phyloP scores from a whole-genome alignment of 177 flowering plant genomes.

The Vitis hybrid region DNA sequence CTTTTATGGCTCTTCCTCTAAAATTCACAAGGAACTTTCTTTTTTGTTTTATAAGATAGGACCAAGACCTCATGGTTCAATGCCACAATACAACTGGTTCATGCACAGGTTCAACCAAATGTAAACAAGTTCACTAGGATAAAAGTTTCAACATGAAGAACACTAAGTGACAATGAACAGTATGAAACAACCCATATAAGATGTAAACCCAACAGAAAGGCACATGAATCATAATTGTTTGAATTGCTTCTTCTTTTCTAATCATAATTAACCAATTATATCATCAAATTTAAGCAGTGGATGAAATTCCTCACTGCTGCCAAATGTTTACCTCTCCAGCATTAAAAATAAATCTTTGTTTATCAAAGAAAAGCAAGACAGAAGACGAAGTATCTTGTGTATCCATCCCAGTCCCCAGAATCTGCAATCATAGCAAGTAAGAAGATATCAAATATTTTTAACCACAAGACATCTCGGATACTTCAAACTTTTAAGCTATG shows the following conservation, averaged over 20 bases:
- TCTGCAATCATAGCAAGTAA: constrained; percentile 35
- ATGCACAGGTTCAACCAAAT: not conserved
- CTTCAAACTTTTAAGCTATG: too few species aligned
- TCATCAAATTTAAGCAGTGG: not conserved
- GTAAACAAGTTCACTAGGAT: not conserved
- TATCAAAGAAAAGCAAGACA: constrained; percentile 91
- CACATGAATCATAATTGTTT: not conserved
- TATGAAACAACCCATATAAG: not conserved
- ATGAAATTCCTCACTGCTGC: not conserved
- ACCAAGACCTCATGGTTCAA: not conserved
- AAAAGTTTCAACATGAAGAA: not conserved
- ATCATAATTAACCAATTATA: not conserved
- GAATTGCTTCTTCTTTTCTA: not conserved
- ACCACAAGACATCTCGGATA: not conserved
- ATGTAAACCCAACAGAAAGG: not conserved
- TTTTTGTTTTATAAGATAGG: not conserved
- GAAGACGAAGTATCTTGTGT: constrained; percentile 98
- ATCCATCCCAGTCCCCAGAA: constrained; percentile 98
- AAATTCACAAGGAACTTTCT: not conserved
- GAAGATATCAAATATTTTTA: not conserved
- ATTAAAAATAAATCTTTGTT: constrained; percentile 89
- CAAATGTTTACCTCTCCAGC: constrained; percentile 81
- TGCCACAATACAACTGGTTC: not conserved
- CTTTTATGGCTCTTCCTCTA: not conserved
- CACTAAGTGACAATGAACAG: not conserved